Evolutionary conservation across 495 filamentous ascomycete species (phyloP), one percentile per base, ranked within the genome.

Genomic region (Tuber borchii): DNA sequence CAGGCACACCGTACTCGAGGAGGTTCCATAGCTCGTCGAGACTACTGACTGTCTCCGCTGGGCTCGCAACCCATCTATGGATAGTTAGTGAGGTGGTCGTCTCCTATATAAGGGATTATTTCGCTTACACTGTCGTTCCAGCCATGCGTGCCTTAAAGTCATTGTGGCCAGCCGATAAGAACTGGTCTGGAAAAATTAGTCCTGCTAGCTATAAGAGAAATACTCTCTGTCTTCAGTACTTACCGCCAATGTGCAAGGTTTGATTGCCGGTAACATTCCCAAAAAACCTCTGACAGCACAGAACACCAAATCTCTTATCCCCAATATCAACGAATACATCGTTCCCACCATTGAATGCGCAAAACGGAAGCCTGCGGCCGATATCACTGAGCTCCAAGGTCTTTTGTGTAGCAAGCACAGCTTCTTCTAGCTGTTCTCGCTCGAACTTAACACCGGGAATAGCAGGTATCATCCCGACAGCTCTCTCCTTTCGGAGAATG

Each of bases 301-400:
- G 86, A 37, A 99, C 96, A 75, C 96, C 96, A 90, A 93, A 95
- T 61, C 91, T 91, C 83, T 99, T 99, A 84, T 99, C 96, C 71
- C 96, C 96, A 79, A 99, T 97, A 84, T 99, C 96, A 51, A 99
- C 95, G 82, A 99, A 99, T 37, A 97, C 93, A 82, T 98, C 94
- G 74, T 96, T 94, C 12, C 95, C 94, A 37, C 93, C 95, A 83
- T 99, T 98, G 86, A 99, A 99, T 37, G 95, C 96, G 82, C 96
- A 99, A 82, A 99, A 99, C 1, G 96, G 95, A 31, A 99, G 85
- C 6, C 89, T 84, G 22, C 86, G 84, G 0, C 90, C 91, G 1
- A 91, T 89, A 2, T 87, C 85, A 48, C 91, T 95, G 68, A 94
- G 87, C 83, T 97, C 94, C 0, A 98, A 88, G 22, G 92, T 92